A percentile compares a stretch with the other conserved stretches of the same genome.
Conservation (phyloP, 2,329 filamentous ascomycete genomes). For the Fusarium drepaniforme region DNA sequence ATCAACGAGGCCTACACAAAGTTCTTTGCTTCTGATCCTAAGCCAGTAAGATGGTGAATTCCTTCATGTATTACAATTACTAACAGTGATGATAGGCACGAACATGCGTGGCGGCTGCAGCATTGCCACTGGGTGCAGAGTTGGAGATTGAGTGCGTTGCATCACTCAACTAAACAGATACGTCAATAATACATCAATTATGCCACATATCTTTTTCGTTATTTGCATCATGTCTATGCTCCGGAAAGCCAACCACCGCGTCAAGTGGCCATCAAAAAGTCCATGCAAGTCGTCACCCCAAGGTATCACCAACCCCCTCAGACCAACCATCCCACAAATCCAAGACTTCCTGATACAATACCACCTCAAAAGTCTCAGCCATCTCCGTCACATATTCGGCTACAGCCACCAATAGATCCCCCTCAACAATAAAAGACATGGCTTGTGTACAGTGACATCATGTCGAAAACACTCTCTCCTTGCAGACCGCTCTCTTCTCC, state of each 20-base stretch:
- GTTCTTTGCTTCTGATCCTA: neutral
- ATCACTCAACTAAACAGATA: neutral
- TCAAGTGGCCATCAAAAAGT: neutral
- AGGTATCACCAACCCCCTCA: neutral
- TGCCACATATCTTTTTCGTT: neutral
- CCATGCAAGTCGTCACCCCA: neutral
- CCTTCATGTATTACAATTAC: neutral
- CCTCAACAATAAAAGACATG: neutral
- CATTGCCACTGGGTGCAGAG: constrained; percentile 76
- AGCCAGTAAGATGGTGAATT: neutral
- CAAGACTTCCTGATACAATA: neutral
- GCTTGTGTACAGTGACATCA: neutral
- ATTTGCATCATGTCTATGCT: neutral
- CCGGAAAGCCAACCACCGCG: neutral
- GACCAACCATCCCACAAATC: neutral
- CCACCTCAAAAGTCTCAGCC: neutral
- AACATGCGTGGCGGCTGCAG: constrained; percentile 80
- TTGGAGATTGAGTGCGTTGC: constrained; percentile 74
- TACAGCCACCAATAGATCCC: neutral
- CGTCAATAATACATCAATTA: neutral
- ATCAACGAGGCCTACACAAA: constrained; percentile 57
- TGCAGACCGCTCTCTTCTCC: neutral
- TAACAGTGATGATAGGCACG: constrained; percentile 58
- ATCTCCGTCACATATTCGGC: neutral
- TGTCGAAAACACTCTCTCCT: neutral